Base-by-base conservation (phyloP, 805 yeast genomes). In the Candida taoyuanica region DNA sequence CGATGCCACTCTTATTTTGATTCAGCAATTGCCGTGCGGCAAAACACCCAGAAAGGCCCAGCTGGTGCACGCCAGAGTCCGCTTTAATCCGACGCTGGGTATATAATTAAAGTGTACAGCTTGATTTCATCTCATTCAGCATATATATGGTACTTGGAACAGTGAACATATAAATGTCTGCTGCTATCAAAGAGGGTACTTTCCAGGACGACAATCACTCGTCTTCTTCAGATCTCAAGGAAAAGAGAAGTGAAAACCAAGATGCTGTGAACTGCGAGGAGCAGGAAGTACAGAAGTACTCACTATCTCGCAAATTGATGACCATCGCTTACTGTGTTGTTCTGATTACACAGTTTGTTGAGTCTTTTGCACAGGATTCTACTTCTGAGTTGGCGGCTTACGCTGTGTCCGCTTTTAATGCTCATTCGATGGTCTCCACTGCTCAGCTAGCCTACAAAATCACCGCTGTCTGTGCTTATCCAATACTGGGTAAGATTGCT, bases 371-470 rank as follows among this genome's bases (percentile, higher is more conserved):
- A 3, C 42, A 36, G 19, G 50, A 51, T 21, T 52, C 59, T 7
- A 50, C 59, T 7, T 35, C 42, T 3, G 49, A 44, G 17, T 37
- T 52, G n/a, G 36, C 31, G 15, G 41, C 53, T 6, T 56, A 55
- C 37, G 69, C 67, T 7, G 59, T 67, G 5, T 58, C 67, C 14
- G 42, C 49, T 12, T 65, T 65, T 49, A 44, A 55, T 33, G 53
- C 55, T 15, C 67, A 63, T 39, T 59, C 70, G 5, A 46, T 63
- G 40, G 50, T 65, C 11, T 48, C 69, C 1, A 61, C 65, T 9
- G 61, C 65, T 9, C 59, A 55, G 24, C 64, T 63, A 16, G 63
- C 60, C 4, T 63, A 61, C 35, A 58, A 63, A 21, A 60, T 65
- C 41, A 47, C 65, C 17, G 57, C 59, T 31, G 62, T 65, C 15